phyloP scores from a whole-genome alignment of 2,329 filamentous ascomycete species.

The Westerdykella ornata region DNA sequence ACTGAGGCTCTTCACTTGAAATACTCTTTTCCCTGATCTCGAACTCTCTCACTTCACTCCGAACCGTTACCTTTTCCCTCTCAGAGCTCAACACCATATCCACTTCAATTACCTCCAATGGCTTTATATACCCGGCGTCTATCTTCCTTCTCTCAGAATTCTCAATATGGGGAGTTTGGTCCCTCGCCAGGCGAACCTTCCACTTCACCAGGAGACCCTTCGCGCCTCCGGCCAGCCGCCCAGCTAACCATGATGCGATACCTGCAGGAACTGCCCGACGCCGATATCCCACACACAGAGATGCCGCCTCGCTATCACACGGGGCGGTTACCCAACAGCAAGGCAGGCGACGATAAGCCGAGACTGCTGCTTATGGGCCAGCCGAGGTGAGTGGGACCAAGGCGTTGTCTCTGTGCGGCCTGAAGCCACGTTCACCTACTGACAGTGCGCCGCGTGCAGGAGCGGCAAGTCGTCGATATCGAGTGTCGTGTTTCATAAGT shows the following conservation, averaged over 20 bases:
- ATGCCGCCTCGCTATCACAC: conserved; percentile 38
- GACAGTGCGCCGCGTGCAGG: conserved; percentile 45
- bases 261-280: conserved; percentile 39
- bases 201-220: conserved; percentile 6
- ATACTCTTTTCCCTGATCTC: neutral
- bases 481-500: conserved; percentile 98
- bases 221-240: conserved; percentile 34
- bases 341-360: conserved; percentile 61
- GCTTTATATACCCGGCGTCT: conserved; percentile 2
- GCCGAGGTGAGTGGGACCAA: conserved; percentile 59
- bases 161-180: too few species aligned
- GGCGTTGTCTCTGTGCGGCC: neutral
- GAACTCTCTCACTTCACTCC: neutral
- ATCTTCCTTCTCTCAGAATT: too few species aligned
- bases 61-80: neutral
- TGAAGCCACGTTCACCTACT: conserved; percentile 5
- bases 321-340: conserved; percentile 43
- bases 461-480: conserved; percentile 98
- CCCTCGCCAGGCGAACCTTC: too few species aligned
- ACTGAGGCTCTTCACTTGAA: neutral
- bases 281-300: conserved; percentile 35
- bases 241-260: conserved; percentile 41
- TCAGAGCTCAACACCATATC: too few species aligned
- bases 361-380: conserved; percentile 91
- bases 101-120: conserved; percentile 7